Conservation (phyloP, 2,329 filamentous ascomycete genomes). For the Colletotrichum destructivum region DNA sequence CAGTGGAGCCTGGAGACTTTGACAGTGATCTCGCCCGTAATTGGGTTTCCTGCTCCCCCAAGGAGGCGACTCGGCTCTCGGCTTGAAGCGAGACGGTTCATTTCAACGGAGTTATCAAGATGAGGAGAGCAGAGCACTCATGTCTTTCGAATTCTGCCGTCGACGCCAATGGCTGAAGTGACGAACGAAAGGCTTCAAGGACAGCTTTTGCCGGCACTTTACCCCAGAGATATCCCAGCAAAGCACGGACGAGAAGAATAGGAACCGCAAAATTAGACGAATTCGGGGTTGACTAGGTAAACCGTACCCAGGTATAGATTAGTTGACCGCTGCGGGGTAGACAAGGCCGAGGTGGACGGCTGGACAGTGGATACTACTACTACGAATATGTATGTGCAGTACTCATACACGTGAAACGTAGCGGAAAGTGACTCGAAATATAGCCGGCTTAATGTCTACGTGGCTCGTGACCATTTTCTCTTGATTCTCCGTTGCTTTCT, state of each 20-base stretch:
- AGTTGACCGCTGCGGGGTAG: slow-evolving; percentile 28
- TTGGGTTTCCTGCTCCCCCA: slow-evolving; percentile 6
- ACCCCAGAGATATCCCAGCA: slow-evolving; percentile 20
- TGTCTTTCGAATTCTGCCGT: background rate
- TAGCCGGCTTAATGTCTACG: background rate
- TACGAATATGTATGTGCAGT: background rate
- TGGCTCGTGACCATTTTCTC: background rate
- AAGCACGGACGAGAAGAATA: slow-evolving; percentile 22
- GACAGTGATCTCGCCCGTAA: slow-evolving; percentile 29
- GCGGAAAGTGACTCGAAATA: background rate
- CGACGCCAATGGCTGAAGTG: background rate
- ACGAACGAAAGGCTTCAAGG: slow-evolving; percentile 2
- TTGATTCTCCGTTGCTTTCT: background rate
- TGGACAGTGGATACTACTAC: slow-evolving; percentile 1
- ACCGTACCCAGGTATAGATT: no score
- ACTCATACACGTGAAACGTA: background rate
- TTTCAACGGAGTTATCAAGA: background rate
- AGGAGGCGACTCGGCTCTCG: slow-evolving; percentile 4
- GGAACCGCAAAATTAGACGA: slow-evolving; percentile 30
- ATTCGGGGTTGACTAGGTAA: slow-evolving; percentile 27
- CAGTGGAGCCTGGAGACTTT: slow-evolving; percentile 20
- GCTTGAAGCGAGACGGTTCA: background rate
- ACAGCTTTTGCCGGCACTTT: slow-evolving; percentile 14
- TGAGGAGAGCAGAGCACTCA: background rate
- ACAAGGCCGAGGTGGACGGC: slow-evolving; percentile 12